These are phyloP conservation scores for Cucumis hystrix DNA, from an alignment of 306 rosid genomes.

Conservation along the genomic window DNA sequence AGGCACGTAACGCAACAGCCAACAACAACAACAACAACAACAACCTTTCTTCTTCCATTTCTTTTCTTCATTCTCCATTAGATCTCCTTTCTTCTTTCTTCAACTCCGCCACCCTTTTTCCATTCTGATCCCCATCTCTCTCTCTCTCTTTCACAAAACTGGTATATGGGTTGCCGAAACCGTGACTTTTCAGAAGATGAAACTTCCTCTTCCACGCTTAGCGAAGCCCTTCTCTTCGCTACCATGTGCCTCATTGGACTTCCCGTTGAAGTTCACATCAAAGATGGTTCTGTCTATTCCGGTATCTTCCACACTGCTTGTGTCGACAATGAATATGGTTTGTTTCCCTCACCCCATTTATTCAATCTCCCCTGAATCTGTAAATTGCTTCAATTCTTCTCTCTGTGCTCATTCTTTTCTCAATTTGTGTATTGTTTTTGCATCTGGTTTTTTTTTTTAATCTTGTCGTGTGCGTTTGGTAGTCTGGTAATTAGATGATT, in stretches of 20 bases:
- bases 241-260: slow-evolving; percentile 71
- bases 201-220: slow-evolving; percentile 19
- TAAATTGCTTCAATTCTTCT: background rate
- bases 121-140: background rate
- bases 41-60: background rate
- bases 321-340: slow-evolving; percentile 39
- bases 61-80: background rate
- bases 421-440: background rate
- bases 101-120: background rate
- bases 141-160: background rate
- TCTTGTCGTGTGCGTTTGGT: background rate
- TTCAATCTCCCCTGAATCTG: background rate
- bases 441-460: too few relatives aligned
- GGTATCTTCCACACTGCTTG: slow-evolving; percentile 83
- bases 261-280: slow-evolving; percentile 64
- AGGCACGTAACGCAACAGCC: slow-evolving; percentile 4
- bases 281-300: slow-evolving; percentile 75
- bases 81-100: slow-evolving; percentile 2
- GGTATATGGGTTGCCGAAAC: slow-evolving; percentile 47
- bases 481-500: background rate
- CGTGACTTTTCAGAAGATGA: slow-evolving; percentile 27
- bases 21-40: too few relatives aligned
- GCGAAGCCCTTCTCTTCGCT: slow-evolving; percentile 50
- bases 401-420: background rate
- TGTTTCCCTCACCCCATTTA: background rate